Evolutionary conservation across 2,329 filamentous ascomycete genomes (phyloP).

Genomic region (Neofusicoccum ribis): DNA sequence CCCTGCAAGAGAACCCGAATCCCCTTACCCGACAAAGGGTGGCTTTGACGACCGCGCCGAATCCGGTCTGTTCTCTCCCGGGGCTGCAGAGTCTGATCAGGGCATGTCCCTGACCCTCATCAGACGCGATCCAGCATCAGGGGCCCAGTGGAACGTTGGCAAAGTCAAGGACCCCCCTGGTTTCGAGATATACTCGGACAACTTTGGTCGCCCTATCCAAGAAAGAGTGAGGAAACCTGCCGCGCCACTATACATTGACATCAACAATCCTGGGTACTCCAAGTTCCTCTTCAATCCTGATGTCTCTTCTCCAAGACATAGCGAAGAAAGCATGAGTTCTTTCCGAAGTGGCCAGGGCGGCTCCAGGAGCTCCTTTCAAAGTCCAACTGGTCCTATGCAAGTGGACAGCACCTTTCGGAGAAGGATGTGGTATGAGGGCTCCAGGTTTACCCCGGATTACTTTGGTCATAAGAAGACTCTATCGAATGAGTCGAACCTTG

Average conservation of each 20-base stretch:
- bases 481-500: constrained; percentile 41
- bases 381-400: constrained; percentile 20
- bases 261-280: constrained; percentile 60
- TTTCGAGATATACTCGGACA: constrained; percentile 47
- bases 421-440: constrained; percentile 51
- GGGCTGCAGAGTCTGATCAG: not conserved
- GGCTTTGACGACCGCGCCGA: not conserved
- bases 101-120: constrained; percentile 49
- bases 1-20: constrained; percentile 1
- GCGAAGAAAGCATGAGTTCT: constrained; percentile 7
- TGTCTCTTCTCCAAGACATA: constrained; percentile 11
- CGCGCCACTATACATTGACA: constrained; percentile 53
- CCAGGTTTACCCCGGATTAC: constrained; percentile 37
- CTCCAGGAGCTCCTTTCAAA: constrained; percentile 20
- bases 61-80: constrained; percentile 1
- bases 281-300: constrained; percentile 49
- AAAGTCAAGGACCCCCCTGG: constrained; percentile 49
- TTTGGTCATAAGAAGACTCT: constrained; percentile 42
- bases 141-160: constrained; percentile 54
- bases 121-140: constrained; percentile 50
- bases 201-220: constrained; percentile 12
- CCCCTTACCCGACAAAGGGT: not conserved
- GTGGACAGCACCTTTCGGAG: constrained; percentile 41
- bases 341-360: not conserved
- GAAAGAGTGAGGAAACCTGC: constrained; percentile 35